phyloP scores from a whole-genome alignment of 1,284 basidiomycete species.

The Boletus sp. region DNA sequence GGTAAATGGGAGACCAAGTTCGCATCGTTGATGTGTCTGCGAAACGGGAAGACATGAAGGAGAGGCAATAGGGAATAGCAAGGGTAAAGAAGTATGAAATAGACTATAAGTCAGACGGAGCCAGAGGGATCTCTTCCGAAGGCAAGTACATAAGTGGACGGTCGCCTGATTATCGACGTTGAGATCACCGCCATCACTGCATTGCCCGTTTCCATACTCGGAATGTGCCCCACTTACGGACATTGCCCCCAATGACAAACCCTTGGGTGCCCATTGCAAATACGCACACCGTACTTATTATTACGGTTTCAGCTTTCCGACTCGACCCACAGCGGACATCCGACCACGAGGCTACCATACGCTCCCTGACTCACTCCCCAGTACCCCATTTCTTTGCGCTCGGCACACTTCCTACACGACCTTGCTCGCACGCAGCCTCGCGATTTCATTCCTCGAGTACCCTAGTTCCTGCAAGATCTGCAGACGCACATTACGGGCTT shows the following conservation, averaged over 20 bases:
- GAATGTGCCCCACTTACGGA: background rate
- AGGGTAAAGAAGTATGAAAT: constrained; percentile 25
- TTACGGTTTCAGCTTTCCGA: constrained; percentile 5
- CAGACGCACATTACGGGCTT: constrained; percentile 6
- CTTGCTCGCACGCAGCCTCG: constrained; percentile 47
- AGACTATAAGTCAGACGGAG: constrained; percentile 28
- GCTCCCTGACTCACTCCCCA: constrained; percentile 9
- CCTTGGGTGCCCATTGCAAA: constrained; percentile 28
- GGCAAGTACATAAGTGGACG: constrained; percentile 33
- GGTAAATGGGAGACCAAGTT: constrained; percentile 32
- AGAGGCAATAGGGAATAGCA: background rate
- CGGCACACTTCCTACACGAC: constrained; percentile 46
- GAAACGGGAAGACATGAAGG: constrained; percentile 31
- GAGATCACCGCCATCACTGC: constrained; percentile 25
- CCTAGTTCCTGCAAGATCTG: constrained; percentile 73
- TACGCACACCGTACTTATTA: constrained; percentile 21
- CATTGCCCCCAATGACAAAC: constrained; percentile 17
- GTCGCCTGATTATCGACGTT: constrained; percentile 33
- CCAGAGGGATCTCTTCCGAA: constrained; percentile 23
- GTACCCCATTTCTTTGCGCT: constrained; percentile 22
- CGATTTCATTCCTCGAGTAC: constrained; percentile 57
- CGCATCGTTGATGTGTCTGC: constrained; percentile 31
- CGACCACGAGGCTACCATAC: constrained; percentile 17
- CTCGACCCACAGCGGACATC: constrained; percentile 34
- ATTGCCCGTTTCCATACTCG: constrained; percentile 23